Base-by-base conservation (phyloP, 2,329 filamentous ascomycete species). In the Beauveria australis region DNA sequence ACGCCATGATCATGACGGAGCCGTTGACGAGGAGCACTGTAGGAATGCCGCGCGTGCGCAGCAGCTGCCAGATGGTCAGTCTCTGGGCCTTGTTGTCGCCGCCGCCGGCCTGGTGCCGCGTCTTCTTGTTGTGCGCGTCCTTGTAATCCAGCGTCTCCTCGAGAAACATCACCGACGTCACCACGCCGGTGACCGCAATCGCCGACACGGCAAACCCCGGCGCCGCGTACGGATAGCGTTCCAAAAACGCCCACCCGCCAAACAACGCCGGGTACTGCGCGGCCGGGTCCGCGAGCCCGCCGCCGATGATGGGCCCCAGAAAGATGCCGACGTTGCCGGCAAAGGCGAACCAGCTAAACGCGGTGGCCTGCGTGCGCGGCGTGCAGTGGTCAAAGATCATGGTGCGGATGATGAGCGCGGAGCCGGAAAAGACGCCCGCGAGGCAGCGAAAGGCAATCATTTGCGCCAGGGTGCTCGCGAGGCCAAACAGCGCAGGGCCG, bases 331-430 rank as follows among this genome's bases (percentile, higher is more conserved):
- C 24, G 65, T 93, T 93, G 5, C 85, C 84, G 0, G 82, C 78
- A 68, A 93, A 90, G 10, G 89, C 88, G 69, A 92, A 92, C 77
- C 85, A 89, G 67, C 86, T 86, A 68, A 92, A 94, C 0, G 87
- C 85, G 30, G 80, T 76, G 0, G 89, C 89, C 72, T 92, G 89
- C 0, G 86, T 92, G 63, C 82, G 79, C 5, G 81, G 74, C 0
- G 86, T 89, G 70, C 84, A 88, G 65, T 86, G 84, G 72, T 94
- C 90, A 19, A 83, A 82, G 33, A 93, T 79, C 87, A 93, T 92
- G 7, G 89, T 86, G 30, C 90, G 80, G 60, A 93, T 83, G 6
- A 89, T 88, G 58, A 93, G 83, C 53, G 89, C 79, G 7, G 85
- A 89, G 0, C 89, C 89, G 0, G 86, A 85, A 70, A 93, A 92